These are phyloP conservation scores for Striga asiatica DNA, from an alignment of 257 asterid genomes.

Conservation along the genomic window DNA sequence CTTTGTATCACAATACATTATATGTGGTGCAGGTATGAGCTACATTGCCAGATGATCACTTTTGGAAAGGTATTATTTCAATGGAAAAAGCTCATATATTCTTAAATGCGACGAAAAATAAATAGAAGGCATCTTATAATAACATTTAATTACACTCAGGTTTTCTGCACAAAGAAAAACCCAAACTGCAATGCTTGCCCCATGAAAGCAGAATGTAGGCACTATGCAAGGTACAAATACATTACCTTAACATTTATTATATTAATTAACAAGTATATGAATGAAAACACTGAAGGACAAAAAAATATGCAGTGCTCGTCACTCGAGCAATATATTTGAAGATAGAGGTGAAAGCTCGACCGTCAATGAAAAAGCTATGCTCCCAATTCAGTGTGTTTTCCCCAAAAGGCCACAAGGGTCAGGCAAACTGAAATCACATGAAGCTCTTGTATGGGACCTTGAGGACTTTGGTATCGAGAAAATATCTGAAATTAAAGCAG, in stretches of 20 bases:
- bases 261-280: too few species aligned
- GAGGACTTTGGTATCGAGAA: background rate
- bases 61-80: background rate
- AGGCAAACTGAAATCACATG: too few species aligned
- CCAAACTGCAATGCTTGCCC: slow-evolving; percentile 25
- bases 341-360: too few species aligned
- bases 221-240: background rate
- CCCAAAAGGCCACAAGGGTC: background rate
- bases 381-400: background rate
- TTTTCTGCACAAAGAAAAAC: slow-evolving; percentile 7
- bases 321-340: too few species aligned
- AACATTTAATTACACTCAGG: background rate
- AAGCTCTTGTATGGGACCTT: background rate
- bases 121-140: too few species aligned
- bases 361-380: background rate
- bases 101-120: too few species aligned
- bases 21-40: background rate
- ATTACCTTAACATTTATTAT: background rate
- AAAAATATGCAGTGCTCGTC: too few species aligned
- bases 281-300: too few species aligned
- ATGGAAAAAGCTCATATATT: too few species aligned
- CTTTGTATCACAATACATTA: background rate
- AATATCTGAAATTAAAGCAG: background rate
- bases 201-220: slow-evolving; percentile 17
- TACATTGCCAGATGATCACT: background rate